A percentile compares a stretch with the other conserved stretches of the same genome.
Evolutionary conservation across 2,329 filamentous ascomycete genomes (phyloP).

Genomic region (Cercospora sesami): DNA sequence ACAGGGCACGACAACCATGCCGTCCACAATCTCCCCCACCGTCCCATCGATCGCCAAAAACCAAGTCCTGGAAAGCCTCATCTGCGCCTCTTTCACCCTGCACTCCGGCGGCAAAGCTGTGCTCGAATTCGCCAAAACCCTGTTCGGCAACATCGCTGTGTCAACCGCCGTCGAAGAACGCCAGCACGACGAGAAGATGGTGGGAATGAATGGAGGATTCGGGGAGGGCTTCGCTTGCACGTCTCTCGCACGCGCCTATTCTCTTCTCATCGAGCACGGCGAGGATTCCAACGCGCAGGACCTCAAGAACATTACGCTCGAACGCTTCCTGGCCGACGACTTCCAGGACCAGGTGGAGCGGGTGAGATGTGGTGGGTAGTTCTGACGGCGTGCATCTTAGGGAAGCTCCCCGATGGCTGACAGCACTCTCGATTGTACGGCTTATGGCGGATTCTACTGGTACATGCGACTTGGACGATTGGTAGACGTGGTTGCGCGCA

Average conservation of each 20-base stretch:
- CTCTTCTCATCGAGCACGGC: slow-evolving; percentile 16
- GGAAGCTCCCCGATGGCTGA: neutral
- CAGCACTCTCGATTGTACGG: neutral
- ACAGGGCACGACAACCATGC: slow-evolving; percentile 5
- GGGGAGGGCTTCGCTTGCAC: slow-evolving; percentile 19
- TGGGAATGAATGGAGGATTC: slow-evolving; percentile 19
- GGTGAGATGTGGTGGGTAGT: neutral
- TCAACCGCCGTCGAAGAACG: slow-evolving; percentile 13
- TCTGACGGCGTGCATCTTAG: neutral
- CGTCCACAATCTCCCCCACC: slow-evolving; percentile 11
- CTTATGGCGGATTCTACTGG: neutral
- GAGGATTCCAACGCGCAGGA: slow-evolving; percentile 19
- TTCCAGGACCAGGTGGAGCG: slow-evolving; percentile 16
- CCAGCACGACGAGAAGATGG: slow-evolving; percentile 19
- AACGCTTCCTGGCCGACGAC: slow-evolving; percentile 13
- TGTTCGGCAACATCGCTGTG: slow-evolving; percentile 14
- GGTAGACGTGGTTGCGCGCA: neutral
- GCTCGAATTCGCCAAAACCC: slow-evolving; percentile 15
- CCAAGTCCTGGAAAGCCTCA: slow-evolving; percentile 14
- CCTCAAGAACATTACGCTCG: slow-evolving; percentile 14
- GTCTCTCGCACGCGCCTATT: slow-evolving; percentile 19
- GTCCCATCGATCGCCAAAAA: slow-evolving; percentile 9
- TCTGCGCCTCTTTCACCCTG: slow-evolving; percentile 14
- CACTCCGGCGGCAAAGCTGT: slow-evolving; percentile 22
- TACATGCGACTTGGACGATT: neutral